Evolutionary conservation across 139 green algal genomes (phyloP).

Genomic region (Pleodorina starrii): DNA sequence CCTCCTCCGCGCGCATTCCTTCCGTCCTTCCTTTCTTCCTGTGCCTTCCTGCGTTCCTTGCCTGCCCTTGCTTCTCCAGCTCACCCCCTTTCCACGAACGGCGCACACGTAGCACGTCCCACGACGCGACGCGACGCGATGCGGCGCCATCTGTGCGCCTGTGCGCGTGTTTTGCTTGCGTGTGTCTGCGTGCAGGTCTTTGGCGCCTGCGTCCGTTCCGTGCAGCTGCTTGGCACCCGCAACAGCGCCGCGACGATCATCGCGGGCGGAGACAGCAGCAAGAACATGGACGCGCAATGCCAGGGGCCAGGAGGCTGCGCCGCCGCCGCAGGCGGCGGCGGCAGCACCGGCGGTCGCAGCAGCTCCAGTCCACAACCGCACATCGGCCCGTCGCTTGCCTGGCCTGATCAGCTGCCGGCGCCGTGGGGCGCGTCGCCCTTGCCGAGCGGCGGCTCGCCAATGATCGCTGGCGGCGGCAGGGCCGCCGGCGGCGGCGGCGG

Average conservation of each 20-base stretch:
- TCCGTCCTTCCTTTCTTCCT: no score
- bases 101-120: no score
- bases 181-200: conserved; percentile 12
- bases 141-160: no score
- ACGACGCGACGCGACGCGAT: no score
- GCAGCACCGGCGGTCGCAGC: neutral
- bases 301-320: neutral
- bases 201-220: neutral
- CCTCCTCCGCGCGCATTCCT: no score
- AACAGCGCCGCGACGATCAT: neutral
- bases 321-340: neutral
- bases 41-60: no score
- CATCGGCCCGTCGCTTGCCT: neutral
- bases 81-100: no score
- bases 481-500: no score
- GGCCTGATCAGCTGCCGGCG: neutral
- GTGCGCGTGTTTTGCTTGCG: no score
- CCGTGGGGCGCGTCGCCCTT: neutral
- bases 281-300: neutral
- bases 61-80: no score
- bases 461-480: neutral
- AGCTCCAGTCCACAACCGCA: neutral
- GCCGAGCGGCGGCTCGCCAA: neutral
- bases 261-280: neutral
- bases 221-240: neutral